Evolutionary conservation across 768 basidiomycete species (phyloP), one percentile per base, ranked within the genome.

Genomic region (Boletus edulis): DNA sequence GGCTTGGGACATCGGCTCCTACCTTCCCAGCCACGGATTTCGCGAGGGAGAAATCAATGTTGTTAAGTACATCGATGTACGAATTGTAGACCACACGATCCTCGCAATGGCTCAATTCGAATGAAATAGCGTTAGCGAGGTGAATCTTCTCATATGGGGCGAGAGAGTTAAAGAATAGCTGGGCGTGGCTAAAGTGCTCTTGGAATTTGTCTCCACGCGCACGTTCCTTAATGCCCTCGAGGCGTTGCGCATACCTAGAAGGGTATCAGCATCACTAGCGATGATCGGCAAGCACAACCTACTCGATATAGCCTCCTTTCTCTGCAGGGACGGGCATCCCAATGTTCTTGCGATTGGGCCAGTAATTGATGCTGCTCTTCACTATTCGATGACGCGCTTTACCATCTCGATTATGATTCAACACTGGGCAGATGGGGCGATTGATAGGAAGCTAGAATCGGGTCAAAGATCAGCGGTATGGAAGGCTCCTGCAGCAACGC

Each of bases 131-230:
- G 5, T 73, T 64, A 46, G 83, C 72, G 31, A 94, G 74, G 67
- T 94, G 91, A n/a, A 72, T 57, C 71, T 86, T 84, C 75, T 95
- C 94, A 52, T 82, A 67, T 0, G 75, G 62, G 2, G 79, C 63
- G 45, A 95, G 78, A 7, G 91, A 94, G 73, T 96, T 94, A 73
- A 82, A 86, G 78, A 94, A 95, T 3, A 94, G 74, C 58, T 85
- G 84, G 10, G 82, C 84, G 63, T 96, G 94, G 52, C 71, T 74
- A 56, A 67, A 86, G 61, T 90, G 86, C 66, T 94, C 92, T 64
- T 84, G 75, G 75, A 93, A 94, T 62, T 92, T 91, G 18, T 76
- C 68, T 11, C 86, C 86, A 2, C 84, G 82, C 10, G 80, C 69
- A n/a, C 84, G 82, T 50, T 80, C 73, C 60, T 84, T 85, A 20